Evolutionary conservation across 495 filamentous ascomycete genomes (phyloP).

Genomic region (Pyrenula massariospora): DNA sequence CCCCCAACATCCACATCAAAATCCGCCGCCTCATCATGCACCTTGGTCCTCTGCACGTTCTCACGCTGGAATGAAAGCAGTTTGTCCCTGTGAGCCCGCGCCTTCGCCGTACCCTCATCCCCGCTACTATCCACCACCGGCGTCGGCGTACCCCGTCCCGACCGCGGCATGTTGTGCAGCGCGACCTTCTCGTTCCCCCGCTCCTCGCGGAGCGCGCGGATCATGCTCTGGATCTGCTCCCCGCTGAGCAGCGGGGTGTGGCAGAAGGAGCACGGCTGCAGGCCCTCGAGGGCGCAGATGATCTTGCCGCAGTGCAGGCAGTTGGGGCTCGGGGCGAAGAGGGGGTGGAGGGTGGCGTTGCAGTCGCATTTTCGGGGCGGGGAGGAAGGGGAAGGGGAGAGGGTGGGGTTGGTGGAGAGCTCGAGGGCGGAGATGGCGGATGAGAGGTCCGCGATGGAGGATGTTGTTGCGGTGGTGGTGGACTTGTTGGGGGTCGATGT

Average conservation of each 20-base stretch:
- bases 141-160: slow-evolving; percentile 28
- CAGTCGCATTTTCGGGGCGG: slow-evolving; percentile 65
- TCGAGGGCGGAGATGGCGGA: slow-evolving; percentile 86
- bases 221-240: slow-evolving; percentile 70
- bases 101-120: slow-evolving; percentile 32
- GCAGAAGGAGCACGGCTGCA: slow-evolving; percentile 94
- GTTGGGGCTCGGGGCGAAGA: slow-evolving; percentile 80
- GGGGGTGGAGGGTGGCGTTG: slow-evolving; percentile 71
- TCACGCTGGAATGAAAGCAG: slow-evolving; percentile 77
- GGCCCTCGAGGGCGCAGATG: slow-evolving; percentile 87
- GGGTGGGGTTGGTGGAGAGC: slow-evolving; percentile 72
- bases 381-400: slow-evolving; percentile 26
- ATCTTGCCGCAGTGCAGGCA: slow-evolving; percentile 91
- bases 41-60: slow-evolving; percentile 75
- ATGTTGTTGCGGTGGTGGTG: slow-evolving; percentile 31
- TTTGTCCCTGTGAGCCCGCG: slow-evolving; percentile 69
- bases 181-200: slow-evolving; percentile 76
- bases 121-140: slow-evolving; percentile 26
- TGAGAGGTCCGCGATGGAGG: slow-evolving; percentile 71
- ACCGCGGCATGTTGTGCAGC: slow-evolving; percentile 64
- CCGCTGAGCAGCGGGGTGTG: slow-evolving; percentile 55
- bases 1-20: slow-evolving; percentile 56
- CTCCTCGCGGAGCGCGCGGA: slow-evolving; percentile 74
- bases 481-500: neutral
- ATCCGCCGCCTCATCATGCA: slow-evolving; percentile 88